phyloP scores from a whole-genome alignment of 2,329 filamentous ascomycete genomes.

The Epichloe baconii region DNA sequence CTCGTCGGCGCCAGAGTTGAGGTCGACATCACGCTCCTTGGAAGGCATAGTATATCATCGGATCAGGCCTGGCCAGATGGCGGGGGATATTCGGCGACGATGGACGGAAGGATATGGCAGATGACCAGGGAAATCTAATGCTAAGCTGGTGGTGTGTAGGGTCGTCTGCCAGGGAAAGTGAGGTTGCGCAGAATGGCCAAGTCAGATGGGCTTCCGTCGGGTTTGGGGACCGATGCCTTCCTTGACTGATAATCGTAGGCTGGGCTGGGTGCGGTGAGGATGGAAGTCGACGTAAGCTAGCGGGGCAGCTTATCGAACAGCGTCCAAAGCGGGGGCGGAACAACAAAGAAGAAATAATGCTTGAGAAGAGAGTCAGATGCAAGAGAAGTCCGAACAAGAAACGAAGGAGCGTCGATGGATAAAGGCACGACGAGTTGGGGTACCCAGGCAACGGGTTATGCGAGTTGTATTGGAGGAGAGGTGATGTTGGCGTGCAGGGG shows the following conservation, averaged over 20 bases:
- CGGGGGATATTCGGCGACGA: not conserved
- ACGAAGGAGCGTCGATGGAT: not conserved
- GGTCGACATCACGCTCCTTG: slow-evolving; percentile 29
- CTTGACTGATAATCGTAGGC: not conserved
- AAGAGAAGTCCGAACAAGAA: not conserved
- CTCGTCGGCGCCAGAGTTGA: slow-evolving; percentile 20
- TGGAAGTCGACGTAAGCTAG: not conserved
- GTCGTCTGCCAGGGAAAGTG: not conserved
- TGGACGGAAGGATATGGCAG: not conserved
- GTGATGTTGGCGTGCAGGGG: not conserved
- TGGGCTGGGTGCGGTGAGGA: slow-evolving; percentile 1
- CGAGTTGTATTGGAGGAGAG: not conserved
- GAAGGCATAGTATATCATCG: slow-evolving; percentile 26
- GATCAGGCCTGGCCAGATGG: slow-evolving; percentile 1
- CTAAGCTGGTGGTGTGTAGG: not conserved
- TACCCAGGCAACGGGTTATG: not conserved
- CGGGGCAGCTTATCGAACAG: not conserved
- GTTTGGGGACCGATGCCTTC: slow-evolving; percentile 2
- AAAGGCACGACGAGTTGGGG: not conserved
- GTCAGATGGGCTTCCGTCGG: not conserved
- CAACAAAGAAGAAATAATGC: not conserved
- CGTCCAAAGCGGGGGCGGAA: not conserved
- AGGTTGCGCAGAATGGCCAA: not conserved
- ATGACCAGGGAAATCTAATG: not conserved
- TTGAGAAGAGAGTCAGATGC: not conserved